phyloP scores from a whole-genome alignment of 106 monocot genomes.

The Iris macrosiphon region DNA sequence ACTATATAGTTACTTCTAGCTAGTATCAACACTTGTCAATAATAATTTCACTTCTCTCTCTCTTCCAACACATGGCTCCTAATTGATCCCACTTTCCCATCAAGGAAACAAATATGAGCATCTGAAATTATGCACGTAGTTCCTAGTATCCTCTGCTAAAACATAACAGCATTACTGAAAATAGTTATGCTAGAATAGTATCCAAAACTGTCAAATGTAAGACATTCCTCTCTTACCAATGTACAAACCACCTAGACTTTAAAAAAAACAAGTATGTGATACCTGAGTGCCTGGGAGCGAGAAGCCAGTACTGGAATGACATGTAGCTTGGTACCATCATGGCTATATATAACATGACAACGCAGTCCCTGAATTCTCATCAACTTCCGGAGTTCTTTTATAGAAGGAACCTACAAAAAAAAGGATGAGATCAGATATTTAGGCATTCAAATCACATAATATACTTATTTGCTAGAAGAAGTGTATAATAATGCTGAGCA shows the following conservation, averaged over 20 bases:
- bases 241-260: background rate
- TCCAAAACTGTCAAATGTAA: no score
- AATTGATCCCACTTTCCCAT: no score
- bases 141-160: no score
- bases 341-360: constrained; percentile 78
- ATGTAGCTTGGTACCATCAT: constrained; percentile 80
- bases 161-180: no score
- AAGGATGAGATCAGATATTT: constrained; percentile 2
- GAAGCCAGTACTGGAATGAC: constrained; percentile 92
- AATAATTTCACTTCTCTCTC: no score
- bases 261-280: background rate
- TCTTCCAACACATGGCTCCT: no score
- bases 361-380: constrained; percentile 90
- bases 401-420: constrained; percentile 53
- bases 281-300: constrained; percentile 92
- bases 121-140: no score
- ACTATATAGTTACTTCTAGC: no score
- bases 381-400: constrained; percentile 74
- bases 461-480: background rate
- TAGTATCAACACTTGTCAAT: no score
- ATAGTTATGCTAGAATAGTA: no score
- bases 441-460: background rate
- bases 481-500: constrained; percentile 7
- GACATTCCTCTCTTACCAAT: no score
- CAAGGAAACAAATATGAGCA: no score